Conservation (phyloP, 768 basidiomycete species). For the Gyrodon lividus region DNA sequence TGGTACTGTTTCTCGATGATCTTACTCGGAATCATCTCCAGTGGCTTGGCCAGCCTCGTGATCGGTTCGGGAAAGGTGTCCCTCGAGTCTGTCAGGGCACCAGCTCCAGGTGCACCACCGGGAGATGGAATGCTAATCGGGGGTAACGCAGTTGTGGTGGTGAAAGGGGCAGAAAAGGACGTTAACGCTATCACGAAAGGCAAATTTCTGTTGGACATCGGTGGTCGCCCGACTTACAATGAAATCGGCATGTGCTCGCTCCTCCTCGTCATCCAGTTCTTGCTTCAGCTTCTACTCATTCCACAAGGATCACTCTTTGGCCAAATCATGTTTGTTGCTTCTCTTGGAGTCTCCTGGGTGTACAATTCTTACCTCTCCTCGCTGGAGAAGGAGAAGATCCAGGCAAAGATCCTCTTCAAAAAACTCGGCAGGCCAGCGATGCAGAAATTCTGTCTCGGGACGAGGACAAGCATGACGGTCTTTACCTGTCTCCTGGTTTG, state of each 20-base stretch:
- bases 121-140: conserved; percentile 34
- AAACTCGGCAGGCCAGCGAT: conserved; percentile 14
- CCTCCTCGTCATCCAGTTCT: conserved; percentile 32
- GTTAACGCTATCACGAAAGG: conserved; percentile 35
- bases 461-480: conserved; percentile 22
- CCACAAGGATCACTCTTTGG: conserved; percentile 36
- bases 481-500: conserved; percentile 26
- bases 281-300: conserved; percentile 35
- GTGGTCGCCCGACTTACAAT: conserved; percentile 12
- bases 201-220: conserved; percentile 23
- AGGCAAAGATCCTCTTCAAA: conserved; percentile 17
- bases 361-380: conserved; percentile 38
- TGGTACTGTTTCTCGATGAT: conserved; percentile 35
- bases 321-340: conserved; percentile 33
- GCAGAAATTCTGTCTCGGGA: conserved; percentile 22
- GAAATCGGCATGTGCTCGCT: conserved; percentile 30
- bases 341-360: conserved; percentile 34
- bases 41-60: conserved; percentile 27
- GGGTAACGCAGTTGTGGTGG: conserved; percentile 25
- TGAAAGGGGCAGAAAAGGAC: conserved; percentile 32
- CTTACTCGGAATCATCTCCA: conserved; percentile 33
- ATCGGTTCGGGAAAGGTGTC: conserved; percentile 30
- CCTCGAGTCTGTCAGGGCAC: conserved; percentile 13
- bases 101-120: conserved; percentile 25
- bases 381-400: conserved; percentile 36